Evolutionary conservation across 2,329 filamentous ascomycete genomes (phyloP).

Genomic region (Didymella pinodella): DNA sequence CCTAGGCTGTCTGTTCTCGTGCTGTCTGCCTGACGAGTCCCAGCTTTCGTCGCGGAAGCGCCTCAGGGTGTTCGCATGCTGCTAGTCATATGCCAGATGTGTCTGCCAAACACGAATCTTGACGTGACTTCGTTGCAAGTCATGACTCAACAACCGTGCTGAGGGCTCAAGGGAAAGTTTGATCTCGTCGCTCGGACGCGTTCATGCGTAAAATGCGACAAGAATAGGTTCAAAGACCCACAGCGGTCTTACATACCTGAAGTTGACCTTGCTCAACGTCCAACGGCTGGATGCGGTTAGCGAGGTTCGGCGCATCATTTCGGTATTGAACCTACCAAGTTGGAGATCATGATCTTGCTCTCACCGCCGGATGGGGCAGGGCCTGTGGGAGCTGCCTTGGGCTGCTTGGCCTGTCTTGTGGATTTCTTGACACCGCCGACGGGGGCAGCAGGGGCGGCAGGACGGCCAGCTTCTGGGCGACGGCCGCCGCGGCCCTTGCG

Average conservation of each 20-base stretch:
- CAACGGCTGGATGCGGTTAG: conserved; percentile 76
- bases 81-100: conserved; percentile 43
- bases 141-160: conserved; percentile 40
- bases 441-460: conserved; percentile 69
- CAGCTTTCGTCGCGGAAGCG: conserved; percentile 39
- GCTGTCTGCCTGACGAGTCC: conserved; percentile 25
- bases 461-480: conserved; percentile 57
- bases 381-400: conserved; percentile 70
- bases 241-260: conserved; percentile 97
- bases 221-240: conserved; percentile 53
- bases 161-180: conserved; percentile 28
- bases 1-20: conserved; percentile 23
- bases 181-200: conserved; percentile 45
- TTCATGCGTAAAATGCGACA: conserved; percentile 43
- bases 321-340: conserved; percentile 74
- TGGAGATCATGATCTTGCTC: conserved; percentile 98
- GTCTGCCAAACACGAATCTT: conserved; percentile 42
- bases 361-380: conserved; percentile 70
- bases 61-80: conserved; percentile 43
- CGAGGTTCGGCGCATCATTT: conserved; percentile 1
- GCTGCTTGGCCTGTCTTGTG: conserved; percentile 65
- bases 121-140: conserved; percentile 40
- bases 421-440: conserved; percentile 88
- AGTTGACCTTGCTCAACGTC: conserved; percentile 97
- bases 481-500: conserved; percentile 59